Evolutionary conservation across 176 grass and related monocot species (phyloP), one percentile per base, ranked within the genome.

Genomic region (Ensete ventricosum): DNA sequence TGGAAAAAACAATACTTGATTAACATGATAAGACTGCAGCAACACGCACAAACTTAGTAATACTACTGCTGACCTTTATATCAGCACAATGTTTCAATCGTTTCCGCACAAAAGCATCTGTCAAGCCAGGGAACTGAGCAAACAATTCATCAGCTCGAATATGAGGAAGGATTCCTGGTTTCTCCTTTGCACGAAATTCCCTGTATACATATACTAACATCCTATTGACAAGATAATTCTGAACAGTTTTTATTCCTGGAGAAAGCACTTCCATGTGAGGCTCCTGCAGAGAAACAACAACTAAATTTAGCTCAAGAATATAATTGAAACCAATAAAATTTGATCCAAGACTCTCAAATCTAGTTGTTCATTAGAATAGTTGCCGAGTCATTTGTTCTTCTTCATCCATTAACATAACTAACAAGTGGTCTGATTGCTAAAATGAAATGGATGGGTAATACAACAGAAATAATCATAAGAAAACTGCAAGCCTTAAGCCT

Each of bases 201-300:
- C 88, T 88, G 83, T 98, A 91, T 53, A 91, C 83, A 81, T 93
- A 89, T 75, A 85, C 90, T 75, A 93, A 71, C 74, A 98, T 82
- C 69, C 90, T 82, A 64, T 98, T 92, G 26, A 91, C 57, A 82
- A 98, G 84, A 90, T 91, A 98, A 64, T 79, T 89, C 82, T 89
- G 88, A 53, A 89, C 19, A 78, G 73, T 88, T 72, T 98, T 98
- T 54, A 88, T 76, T 53, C 78, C 86, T 55, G 94, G 90, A 53
- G 85, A 82, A 83, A 86, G 79, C 72, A 91, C 90, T 83, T 98
- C 94, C 94, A 98, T 91, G 73, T 93, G 94, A 69, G 94, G 94
- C 75, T 98, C 90, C 93, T 97, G 85, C 50, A 73, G 34, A 85
- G 49, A 63, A 83, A 14, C 80, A 69, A 14, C 78, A 69, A 69